Evolutionary conservation across 192 early-diverging fungal species (phyloP).

Genomic region (Coemansia sp.): DNA sequence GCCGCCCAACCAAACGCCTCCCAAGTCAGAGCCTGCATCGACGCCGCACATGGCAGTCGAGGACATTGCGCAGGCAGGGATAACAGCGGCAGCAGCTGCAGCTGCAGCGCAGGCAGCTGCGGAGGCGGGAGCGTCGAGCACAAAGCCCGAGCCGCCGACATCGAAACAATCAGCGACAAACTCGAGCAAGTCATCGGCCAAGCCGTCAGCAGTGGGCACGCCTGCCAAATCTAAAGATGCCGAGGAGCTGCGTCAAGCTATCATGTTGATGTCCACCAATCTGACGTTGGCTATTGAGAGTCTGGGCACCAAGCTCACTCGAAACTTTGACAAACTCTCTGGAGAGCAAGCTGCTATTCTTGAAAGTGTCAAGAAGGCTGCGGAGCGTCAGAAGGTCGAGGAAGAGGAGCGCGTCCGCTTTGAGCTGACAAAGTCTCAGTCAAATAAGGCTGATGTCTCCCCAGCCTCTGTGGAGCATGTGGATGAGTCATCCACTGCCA

Average conservation of each 20-base stretch:
- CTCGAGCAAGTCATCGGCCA: constrained; percentile 3
- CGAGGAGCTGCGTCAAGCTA: constrained; percentile 42
- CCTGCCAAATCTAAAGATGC: constrained; percentile 8
- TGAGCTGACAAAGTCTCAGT: background rate
- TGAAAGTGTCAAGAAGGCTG: constrained; percentile 22
- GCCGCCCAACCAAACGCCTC: constrained; percentile 2
- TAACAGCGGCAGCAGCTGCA: constrained; percentile 23
- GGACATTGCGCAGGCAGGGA: constrained; percentile 31
- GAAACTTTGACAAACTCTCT: constrained; percentile 50
- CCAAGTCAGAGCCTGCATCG: background rate
- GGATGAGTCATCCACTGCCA: background rate
- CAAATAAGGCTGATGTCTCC: background rate
- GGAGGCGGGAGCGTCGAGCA: constrained; percentile 18
- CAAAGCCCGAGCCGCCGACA: constrained; percentile 36
- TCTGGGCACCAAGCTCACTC: constrained; percentile 42
- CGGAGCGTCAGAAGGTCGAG: constrained; percentile 10
- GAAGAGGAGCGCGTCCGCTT: background rate
- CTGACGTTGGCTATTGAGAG: constrained; percentile 45
- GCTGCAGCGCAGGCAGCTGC: constrained; percentile 9
- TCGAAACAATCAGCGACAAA: constrained; percentile 4
- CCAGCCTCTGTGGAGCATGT: background rate
- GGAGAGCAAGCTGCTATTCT: constrained; percentile 40
- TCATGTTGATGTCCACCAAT: constrained; percentile 44
- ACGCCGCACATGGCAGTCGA: constrained; percentile 26
- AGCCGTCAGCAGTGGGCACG: background rate